A percentile compares a stretch with the other conserved stretches of the same genome.
These are phyloP conservation scores for Spathaspora boniae DNA, from an alignment of 805 yeast genomes.

Conservation along the genomic window DNA sequence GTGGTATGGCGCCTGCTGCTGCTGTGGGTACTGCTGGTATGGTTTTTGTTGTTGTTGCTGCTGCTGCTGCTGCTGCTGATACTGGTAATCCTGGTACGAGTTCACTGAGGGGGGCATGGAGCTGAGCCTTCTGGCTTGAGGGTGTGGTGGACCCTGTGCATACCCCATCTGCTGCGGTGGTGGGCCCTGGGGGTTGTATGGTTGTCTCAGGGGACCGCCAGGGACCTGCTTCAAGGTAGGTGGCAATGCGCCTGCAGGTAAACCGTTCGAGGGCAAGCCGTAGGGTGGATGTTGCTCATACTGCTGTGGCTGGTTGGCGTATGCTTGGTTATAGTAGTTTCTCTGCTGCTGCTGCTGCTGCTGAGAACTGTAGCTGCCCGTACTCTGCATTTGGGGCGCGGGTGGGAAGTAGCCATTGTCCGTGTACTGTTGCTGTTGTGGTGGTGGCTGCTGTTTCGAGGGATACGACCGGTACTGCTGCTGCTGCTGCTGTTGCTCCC, in stretches of 20 bases:
- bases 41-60: constrained; percentile 9
- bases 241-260: constrained; percentile 22
- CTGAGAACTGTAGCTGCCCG: not conserved
- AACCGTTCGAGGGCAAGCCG: constrained; percentile 29
- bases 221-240: constrained; percentile 18
- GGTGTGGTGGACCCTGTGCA: constrained; percentile 4
- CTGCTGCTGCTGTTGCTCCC: constrained; percentile 14
- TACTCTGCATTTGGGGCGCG: constrained; percentile 1
- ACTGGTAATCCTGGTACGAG: constrained; percentile 7
- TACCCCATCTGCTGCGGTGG: constrained; percentile 3
- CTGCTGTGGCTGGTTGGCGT: constrained; percentile 18
- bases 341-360: constrained; percentile 4
- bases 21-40: constrained; percentile 11
- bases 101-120: constrained; percentile 5
- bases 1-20: constrained; percentile 15
- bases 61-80: constrained; percentile 13
- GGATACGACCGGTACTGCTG: constrained; percentile 4
- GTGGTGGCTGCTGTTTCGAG: not conserved
- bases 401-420: constrained; percentile 4
- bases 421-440: constrained; percentile 8
- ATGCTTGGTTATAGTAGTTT: constrained; percentile 7
- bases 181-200: constrained; percentile 14
- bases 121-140: constrained; percentile 8
- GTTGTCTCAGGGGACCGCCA: constrained; percentile 12
- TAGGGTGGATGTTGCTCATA: constrained; percentile 30